Conservation (phyloP, 306 rosid genomes). For the Lablab purpureus region DNA sequence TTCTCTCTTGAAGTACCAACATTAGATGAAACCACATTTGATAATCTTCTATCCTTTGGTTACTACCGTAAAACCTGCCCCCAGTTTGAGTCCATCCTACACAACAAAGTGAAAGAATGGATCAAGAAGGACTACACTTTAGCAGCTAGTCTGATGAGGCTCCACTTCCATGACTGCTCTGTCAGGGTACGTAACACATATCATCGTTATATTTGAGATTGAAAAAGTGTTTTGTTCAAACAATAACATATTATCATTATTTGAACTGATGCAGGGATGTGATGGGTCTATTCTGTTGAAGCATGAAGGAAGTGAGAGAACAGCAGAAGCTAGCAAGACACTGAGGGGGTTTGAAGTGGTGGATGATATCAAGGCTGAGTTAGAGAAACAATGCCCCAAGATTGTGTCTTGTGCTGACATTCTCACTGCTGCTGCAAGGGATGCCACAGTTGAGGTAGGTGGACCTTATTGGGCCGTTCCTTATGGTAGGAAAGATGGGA, state of each 20-base stretch:
- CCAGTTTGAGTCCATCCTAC: conserved; percentile 66
- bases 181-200: conserved; percentile 58
- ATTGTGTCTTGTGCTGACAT: conserved; percentile 85
- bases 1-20: conserved; percentile 56
- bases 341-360: conserved; percentile 80
- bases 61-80: conserved; percentile 71
- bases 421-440: conserved; percentile 71
- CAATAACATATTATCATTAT: not conserved
- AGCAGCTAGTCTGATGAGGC: conserved; percentile 74
- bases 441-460: conserved; percentile 69
- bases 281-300: conserved; percentile 78
- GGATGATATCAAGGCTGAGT: conserved; percentile 76
- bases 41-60: conserved; percentile 59
- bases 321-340: conserved; percentile 70
- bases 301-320: conserved; percentile 82
- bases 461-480: conserved; percentile 81
- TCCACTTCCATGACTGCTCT: conserved; percentile 90
- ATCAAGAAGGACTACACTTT: conserved; percentile 58
- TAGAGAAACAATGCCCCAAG: conserved; percentile 73
- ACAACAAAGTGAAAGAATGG: conserved; percentile 63
- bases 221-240: not conserved
- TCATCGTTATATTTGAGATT: not conserved
- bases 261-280: conserved; percentile 64
- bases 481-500: conserved; percentile 82
- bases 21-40: conserved; percentile 49